Percentiles rank a stretch among this genome's conserved stretches.
These are phyloP conservation scores for Straminergon stramineum DNA, from an alignment of 225 moss, liverwort and hornwort species.

Conservation along the genomic window DNA sequence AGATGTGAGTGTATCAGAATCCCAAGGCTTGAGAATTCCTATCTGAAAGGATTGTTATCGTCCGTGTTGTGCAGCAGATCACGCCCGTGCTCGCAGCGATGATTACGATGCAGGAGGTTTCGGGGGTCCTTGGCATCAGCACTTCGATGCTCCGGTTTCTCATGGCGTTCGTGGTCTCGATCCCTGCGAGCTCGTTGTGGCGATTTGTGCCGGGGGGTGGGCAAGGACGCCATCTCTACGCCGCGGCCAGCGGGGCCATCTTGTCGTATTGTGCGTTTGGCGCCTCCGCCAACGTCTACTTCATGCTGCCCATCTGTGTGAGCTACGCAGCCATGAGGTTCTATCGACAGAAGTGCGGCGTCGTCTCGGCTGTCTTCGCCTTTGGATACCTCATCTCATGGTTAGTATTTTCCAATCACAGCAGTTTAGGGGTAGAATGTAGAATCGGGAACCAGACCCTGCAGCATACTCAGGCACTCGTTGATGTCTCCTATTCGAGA, in stretches of 20 bases:
- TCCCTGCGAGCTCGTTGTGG: slow-evolving; percentile 52
- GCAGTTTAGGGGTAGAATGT: no score
- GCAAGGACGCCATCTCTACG: slow-evolving; percentile 37
- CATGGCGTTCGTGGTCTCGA: slow-evolving; percentile 27
- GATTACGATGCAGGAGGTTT: slow-evolving; percentile 13
- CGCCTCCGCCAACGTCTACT: slow-evolving; percentile 13
- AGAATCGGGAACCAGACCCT: neutral
- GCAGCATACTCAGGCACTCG: neutral
- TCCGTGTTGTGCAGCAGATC: neutral
- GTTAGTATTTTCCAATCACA: neutral
- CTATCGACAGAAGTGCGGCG: slow-evolving; percentile 25
- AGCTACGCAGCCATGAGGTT: slow-evolving; percentile 41
- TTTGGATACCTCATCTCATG: slow-evolving; percentile 48
- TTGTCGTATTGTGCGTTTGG: slow-evolving; percentile 48
- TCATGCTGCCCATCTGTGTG: slow-evolving; percentile 38
- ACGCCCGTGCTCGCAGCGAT: neutral
- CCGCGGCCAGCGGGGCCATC: slow-evolving; percentile 36
- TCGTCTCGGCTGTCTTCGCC: slow-evolving; percentile 37
- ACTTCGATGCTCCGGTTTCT: slow-evolving; percentile 35
- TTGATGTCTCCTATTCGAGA: neutral
- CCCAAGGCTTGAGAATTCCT: neutral
- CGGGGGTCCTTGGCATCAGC: slow-evolving; percentile 28
- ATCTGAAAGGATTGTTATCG: neutral
- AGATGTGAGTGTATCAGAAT: neutral
- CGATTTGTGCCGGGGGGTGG: slow-evolving; percentile 25